Percentiles rank a stretch among this genome's conserved stretches.
phyloP scores from a whole-genome alignment of 163 green algal genomes.

The Chloromonas sp. region DNA sequence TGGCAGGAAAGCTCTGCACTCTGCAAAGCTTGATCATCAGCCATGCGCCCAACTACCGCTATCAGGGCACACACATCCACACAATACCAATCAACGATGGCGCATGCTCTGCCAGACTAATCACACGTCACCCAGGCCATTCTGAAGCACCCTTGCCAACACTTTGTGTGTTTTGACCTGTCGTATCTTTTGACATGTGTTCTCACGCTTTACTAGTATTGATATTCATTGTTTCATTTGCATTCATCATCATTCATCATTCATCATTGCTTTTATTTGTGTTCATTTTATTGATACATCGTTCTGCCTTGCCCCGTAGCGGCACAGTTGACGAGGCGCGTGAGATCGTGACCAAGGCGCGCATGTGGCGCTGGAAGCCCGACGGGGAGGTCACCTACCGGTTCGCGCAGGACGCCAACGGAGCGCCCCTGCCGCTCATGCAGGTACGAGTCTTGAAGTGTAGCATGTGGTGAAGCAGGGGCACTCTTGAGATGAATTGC shows the following conservation, averaged over 20 bases:
- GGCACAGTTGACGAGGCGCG: slow-evolving; percentile 72
- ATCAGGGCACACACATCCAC: neutral
- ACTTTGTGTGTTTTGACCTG: too few species aligned
- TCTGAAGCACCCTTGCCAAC: too few species aligned
- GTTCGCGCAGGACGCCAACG: slow-evolving; percentile 72
- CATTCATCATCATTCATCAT: too few species aligned
- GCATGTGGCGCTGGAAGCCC: slow-evolving; percentile 89
- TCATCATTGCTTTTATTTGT: too few species aligned
- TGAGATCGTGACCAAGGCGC: slow-evolving; percentile 63
- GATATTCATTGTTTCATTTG: too few species aligned
- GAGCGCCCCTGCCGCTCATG: slow-evolving; percentile 70
- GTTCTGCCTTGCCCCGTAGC: slow-evolving; percentile 6
- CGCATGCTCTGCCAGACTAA: neutral
- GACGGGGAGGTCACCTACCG: slow-evolving; percentile 79
- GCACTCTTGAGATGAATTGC: too few species aligned
- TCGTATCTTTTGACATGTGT: too few species aligned
- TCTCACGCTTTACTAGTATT: too few species aligned
- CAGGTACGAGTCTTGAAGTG: slow-evolving; percentile 21
- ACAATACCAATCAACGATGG: neutral
- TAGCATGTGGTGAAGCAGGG: too few species aligned
- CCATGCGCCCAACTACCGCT: neutral
- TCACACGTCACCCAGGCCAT: neutral
- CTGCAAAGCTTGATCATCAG: neutral
- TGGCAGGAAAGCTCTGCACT: neutral
- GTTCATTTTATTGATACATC: too few species aligned